Conservation (phyloP, 2,329 filamentous ascomycete genomes). For the Cordyceps pruinosa region DNA sequence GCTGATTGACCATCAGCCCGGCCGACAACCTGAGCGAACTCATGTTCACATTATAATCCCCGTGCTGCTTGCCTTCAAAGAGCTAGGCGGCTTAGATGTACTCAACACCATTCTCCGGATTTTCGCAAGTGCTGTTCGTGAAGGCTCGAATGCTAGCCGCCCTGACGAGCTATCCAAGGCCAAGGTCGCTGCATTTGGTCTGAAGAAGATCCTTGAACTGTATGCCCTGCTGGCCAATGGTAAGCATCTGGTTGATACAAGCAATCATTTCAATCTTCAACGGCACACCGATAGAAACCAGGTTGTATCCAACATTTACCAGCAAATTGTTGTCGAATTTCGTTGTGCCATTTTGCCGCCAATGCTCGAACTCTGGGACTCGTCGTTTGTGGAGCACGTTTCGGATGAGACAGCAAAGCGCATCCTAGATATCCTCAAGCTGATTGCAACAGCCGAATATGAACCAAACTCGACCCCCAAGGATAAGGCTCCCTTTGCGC, state of each 20-base stretch:
- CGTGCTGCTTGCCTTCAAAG: conserved; percentile 81
- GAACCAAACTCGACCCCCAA: conserved; percentile 58
- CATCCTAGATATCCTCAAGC: conserved; percentile 76
- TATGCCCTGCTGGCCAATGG: conserved; percentile 70
- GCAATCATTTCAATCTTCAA: conserved; percentile 44
- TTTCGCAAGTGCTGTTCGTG: conserved; percentile 41
- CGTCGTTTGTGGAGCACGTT: conserved; percentile 72
- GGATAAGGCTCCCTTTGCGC: conserved; percentile 42
- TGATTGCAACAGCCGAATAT: conserved; percentile 67
- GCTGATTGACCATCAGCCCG: conserved; percentile 59
- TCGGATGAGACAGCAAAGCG: conserved; percentile 69
- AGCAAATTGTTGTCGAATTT: conserved; percentile 81
- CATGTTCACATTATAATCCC: conserved; percentile 58
- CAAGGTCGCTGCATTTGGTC: conserved; percentile 48
- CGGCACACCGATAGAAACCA: conserved; percentile 36
- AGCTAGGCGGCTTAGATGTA: conserved; percentile 65
- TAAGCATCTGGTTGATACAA: conserved; percentile 74
- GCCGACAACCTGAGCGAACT: conserved; percentile 41
- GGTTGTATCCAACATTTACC: conserved; percentile 38
- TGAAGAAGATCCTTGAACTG: conserved; percentile 79
- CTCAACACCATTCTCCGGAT: conserved; percentile 65
- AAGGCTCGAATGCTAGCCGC: conserved; percentile 31
- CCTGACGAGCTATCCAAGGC: conserved; percentile 38
- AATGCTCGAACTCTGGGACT: conserved; percentile 76
- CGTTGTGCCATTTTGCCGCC: conserved; percentile 73